phyloP scores from a whole-genome alignment of 1,284 basidiomycete species.

The Phaffia rhodozyma region DNA sequence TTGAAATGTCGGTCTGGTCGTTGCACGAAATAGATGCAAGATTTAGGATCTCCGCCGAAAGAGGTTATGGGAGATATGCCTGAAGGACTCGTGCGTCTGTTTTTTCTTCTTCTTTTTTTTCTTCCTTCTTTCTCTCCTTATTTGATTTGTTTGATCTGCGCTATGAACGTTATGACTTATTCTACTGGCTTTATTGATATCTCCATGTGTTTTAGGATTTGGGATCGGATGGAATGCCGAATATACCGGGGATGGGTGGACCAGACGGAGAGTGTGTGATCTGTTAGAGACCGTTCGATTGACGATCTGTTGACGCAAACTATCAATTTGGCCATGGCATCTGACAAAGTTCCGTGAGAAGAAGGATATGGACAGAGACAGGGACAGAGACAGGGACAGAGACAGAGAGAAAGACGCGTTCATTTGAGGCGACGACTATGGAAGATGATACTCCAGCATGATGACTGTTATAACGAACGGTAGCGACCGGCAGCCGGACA shows the following conservation, averaged over 20 bases:
- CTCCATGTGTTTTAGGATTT: constrained; percentile 27
- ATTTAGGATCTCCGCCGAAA: constrained; percentile 69
- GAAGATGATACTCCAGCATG: too few relatives aligned
- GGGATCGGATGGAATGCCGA: constrained; percentile 47
- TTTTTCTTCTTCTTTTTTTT: neutral
- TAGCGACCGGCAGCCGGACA: too few relatives aligned
- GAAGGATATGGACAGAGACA: too few relatives aligned
- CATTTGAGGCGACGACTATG: too few relatives aligned
- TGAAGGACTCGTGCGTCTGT: constrained; percentile 47
- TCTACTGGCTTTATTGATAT: neutral
- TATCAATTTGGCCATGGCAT: too few relatives aligned
- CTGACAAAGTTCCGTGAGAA: too few relatives aligned
- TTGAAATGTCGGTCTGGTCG: constrained; percentile 6
- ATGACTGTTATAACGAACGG: too few relatives aligned
- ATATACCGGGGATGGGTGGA: constrained; percentile 36
- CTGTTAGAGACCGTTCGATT: neutral
- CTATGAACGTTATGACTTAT: neutral
- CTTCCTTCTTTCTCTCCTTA: neutral
- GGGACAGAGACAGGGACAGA: too few relatives aligned
- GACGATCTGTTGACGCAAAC: neutral
- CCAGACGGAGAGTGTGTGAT: constrained; percentile 12
- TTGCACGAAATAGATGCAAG: constrained; percentile 53
- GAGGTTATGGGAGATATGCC: constrained; percentile 89
- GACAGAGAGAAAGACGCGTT: too few relatives aligned
- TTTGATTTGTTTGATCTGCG: neutral